phyloP scores from a whole-genome alignment of 1,284 basidiomycete species.

The Gomphus sp. region DNA sequence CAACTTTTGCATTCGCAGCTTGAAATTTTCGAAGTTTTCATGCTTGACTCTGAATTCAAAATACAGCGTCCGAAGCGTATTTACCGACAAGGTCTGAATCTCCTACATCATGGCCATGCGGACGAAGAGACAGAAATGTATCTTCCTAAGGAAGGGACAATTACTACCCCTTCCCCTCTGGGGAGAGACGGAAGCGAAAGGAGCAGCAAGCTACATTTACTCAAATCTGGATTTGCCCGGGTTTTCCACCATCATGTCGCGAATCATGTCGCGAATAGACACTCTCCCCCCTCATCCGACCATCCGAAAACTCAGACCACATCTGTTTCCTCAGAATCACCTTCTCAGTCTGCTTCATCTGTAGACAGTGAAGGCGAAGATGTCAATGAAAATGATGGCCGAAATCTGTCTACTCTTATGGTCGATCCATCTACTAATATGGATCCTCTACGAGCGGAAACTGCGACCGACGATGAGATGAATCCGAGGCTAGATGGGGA shows the following conservation, averaged over 20 bases:
- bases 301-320: neutral
- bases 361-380: slow-evolving; percentile 12
- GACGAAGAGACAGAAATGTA: slow-evolving; percentile 11
- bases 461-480: slow-evolving; percentile 20
- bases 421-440: slow-evolving; percentile 69
- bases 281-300: neutral
- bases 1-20: slow-evolving; percentile 32
- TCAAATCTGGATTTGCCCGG: neutral
- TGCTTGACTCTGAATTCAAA: slow-evolving; percentile 85
- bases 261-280: neutral
- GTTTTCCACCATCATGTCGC: neutral
- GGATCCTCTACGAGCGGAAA: slow-evolving; percentile 36
- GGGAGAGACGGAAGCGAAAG: slow-evolving; percentile 17
- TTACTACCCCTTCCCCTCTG: slow-evolving; percentile 14
- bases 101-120: slow-evolving; percentile 34
- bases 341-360: slow-evolving; percentile 20
- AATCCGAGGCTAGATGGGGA: slow-evolving; percentile 11
- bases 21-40: slow-evolving; percentile 86
- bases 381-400: slow-evolving; percentile 13
- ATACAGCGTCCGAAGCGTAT: slow-evolving; percentile 75
- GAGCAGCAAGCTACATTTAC: neutral
- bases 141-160: slow-evolving; percentile 16
- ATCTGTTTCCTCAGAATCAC: slow-evolving; percentile 21
- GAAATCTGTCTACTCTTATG: slow-evolving; percentile 41
- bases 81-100: slow-evolving; percentile 67